Base-by-base conservation (phyloP, 768 basidiomycete species). In the Russula griseocarnosa region DNA sequence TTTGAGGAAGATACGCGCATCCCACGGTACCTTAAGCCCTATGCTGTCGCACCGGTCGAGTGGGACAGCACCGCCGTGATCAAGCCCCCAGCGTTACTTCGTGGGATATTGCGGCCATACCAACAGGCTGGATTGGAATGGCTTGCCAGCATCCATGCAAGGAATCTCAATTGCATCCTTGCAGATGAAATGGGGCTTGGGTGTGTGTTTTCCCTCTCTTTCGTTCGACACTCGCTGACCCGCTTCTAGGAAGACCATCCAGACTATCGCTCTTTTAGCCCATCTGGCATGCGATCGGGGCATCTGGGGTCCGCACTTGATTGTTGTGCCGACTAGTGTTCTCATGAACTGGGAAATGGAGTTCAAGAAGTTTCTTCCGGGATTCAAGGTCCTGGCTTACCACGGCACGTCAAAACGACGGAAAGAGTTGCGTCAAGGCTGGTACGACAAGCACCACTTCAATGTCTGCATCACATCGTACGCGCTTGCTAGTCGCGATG, bases 261-360 rank as follows among this genome's bases (percentile, higher is more conserved):
- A 99, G 75, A 96, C 96, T 1, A 98, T 99, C 55, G 82, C 96
- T 1, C 81, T 98, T 42, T 78, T 99, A 4, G 96, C 96, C 2
- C 92, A 98, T 76, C 81, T 99, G 13, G 90, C 94, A 50, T 92
- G 90, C 70, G 89, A 94, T 67, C 81, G 89, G 60, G 91, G 92
- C 18, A 91, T 97, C 67, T 91, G 90, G 90, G 91, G 94, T 6
- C 92, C 93, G 0, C 92, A 97, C 78, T 80, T 98, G 8, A 89
- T 99, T 69, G 85, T 96, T 70, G 90, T 87, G 61, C 97, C 97
- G 0, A 92, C 96, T 11, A 93, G 92, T 60, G 96, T 98, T 20
- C 79, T 98, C 49, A 78, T 96, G 60, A 97, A 97, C 73, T 98
- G 94, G 95, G 88, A 92, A 72, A 90, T 92, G 87, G 95, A 98